Base-by-base conservation (phyloP, 805 yeast genomes). In the Tetrapisispora pingtungensis region DNA sequence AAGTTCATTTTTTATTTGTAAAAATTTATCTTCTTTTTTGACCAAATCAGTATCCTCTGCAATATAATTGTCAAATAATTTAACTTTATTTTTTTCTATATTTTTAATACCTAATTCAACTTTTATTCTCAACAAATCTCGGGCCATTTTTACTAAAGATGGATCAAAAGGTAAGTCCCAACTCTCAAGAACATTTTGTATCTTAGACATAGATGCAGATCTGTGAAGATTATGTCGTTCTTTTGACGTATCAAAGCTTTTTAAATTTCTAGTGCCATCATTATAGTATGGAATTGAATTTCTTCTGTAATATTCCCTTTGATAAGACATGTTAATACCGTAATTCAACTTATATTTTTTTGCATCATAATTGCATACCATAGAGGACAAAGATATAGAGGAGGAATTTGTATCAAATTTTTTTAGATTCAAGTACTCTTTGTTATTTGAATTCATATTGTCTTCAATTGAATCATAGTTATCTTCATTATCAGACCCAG, bases 91-190 rank as follows among this genome's bases (percentile, higher is more conserved):
- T 10, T 47, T 44, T 31, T 55, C 49, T 12, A 39, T 46, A 17
- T 48, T 41, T 32, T 49, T 44, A 20, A 43, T 33, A 14, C 44
- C 46, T 17, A 55, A 24, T 30, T 47, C 46, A 22, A 46, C 38
- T 22, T 55, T 54, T 31, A 57, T 43, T 6, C 34, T 43, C 13
- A 54, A 42, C n/a, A 59, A 41, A 45, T 60, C 58, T 41, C 62
- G 52, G 10, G 66, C 66, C 44, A 59, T 46, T 41, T 43, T 56
- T 2, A 57, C 51, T 13, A 56, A 43, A 3, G 66, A 59, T 1
- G 62, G 55, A 40, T 61, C 65, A 44, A 60, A 61, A 5, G 66
- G 65, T 27, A 56, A 36, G 1, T 36, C 38, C 66, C 66, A 62
- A 12, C 44, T 31, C 22, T 57, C 61, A 6, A 57, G 41, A 1